Evolutionary conservation across 2,329 filamentous ascomycete species (phyloP).

Genomic region (Aureobasidium leucospermi): DNA sequence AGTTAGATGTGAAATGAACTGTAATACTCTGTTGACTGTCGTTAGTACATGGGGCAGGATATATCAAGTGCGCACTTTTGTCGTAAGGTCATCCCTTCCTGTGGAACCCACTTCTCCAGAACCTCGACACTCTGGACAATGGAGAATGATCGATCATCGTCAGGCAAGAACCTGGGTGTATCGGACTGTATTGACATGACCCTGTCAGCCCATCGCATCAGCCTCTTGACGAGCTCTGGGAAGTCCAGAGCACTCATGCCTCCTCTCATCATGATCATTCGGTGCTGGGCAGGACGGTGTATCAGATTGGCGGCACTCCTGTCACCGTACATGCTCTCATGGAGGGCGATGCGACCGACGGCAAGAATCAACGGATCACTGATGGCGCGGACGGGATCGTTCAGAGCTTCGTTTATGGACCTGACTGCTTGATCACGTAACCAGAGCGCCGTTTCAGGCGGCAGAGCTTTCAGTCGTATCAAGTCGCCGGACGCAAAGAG

Average conservation of each 20-base stretch:
- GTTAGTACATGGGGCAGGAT: too few species aligned
- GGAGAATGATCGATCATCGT: slow-evolving; percentile 18
- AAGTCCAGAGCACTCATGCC: slow-evolving; percentile 25
- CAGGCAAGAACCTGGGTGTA: slow-evolving; percentile 24
- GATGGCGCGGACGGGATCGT: slow-evolving; percentile 23
- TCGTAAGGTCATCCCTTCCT: slow-evolving; percentile 23
- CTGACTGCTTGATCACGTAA: slow-evolving; percentile 39
- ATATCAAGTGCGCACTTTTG: slow-evolving; percentile 18
- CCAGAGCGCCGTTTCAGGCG: slow-evolving; percentile 33
- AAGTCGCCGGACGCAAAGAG: slow-evolving; percentile 28
- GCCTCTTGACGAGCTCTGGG: slow-evolving; percentile 26
- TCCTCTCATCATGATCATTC: slow-evolving; percentile 28
- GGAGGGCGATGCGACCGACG: slow-evolving; percentile 32
- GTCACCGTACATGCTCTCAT: slow-evolving; percentile 30
- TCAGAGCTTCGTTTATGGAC: slow-evolving; percentile 36
- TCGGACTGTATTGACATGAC: slow-evolving; percentile 27
- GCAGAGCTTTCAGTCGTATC: slow-evolving; percentile 28
- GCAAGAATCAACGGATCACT: slow-evolving; percentile 41
- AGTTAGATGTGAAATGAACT: too few species aligned
- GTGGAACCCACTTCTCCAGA: slow-evolving; percentile 25
- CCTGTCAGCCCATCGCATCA: slow-evolving; percentile 27
- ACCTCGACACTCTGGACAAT: slow-evolving; percentile 22
- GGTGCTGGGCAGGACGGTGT: slow-evolving; percentile 27
- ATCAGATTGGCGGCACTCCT: slow-evolving; percentile 23
- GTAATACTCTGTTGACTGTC: too few species aligned